Evolutionary conservation across 2,329 filamentous ascomycete species (phyloP).

Genomic region (Gyromitra esculenta): DNA sequence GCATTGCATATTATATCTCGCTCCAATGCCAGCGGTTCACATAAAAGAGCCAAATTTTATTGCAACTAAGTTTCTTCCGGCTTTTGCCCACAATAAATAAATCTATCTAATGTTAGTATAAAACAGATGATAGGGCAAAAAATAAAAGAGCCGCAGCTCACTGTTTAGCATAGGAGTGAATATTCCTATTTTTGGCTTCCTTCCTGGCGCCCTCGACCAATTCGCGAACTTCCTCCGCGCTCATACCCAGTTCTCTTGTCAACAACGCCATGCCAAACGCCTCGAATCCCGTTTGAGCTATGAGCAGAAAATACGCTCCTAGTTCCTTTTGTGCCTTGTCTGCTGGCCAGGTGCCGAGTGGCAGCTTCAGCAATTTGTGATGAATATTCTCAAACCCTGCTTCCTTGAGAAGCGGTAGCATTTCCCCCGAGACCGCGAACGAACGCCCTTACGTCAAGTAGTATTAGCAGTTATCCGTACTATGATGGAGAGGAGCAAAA

Average conservation of each 20-base stretch:
- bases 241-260: slow-evolving; percentile 27
- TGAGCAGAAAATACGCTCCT: slow-evolving; percentile 53
- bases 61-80: background rate
- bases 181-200: slow-evolving; percentile 17
- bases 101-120: slow-evolving; percentile 7
- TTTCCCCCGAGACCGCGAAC: slow-evolving; percentile 60
- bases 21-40: too few relatives aligned
- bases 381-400: slow-evolving; percentile 63
- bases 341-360: slow-evolving; percentile 65
- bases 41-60: too few relatives aligned
- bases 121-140: background rate
- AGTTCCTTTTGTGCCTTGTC: slow-evolving; percentile 61
- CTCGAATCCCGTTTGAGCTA: slow-evolving; percentile 37
- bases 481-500: background rate
- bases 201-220: slow-evolving; percentile 21
- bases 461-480: background rate
- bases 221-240: slow-evolving; percentile 16
- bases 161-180: slow-evolving; percentile 33
- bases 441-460: slow-evolving; percentile 49
- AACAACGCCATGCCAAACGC: slow-evolving; percentile 38
- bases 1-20: too few relatives aligned
- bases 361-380: slow-evolving; percentile 63
- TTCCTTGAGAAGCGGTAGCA: slow-evolving; percentile 60
- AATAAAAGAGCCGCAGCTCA: slow-evolving; percentile 8
- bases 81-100: slow-evolving; percentile 19